Evolutionary conservation across 192 early-diverging fungal species (phyloP), one percentile per base, ranked within the genome.

Genomic region (Coemansia sp.): DNA sequence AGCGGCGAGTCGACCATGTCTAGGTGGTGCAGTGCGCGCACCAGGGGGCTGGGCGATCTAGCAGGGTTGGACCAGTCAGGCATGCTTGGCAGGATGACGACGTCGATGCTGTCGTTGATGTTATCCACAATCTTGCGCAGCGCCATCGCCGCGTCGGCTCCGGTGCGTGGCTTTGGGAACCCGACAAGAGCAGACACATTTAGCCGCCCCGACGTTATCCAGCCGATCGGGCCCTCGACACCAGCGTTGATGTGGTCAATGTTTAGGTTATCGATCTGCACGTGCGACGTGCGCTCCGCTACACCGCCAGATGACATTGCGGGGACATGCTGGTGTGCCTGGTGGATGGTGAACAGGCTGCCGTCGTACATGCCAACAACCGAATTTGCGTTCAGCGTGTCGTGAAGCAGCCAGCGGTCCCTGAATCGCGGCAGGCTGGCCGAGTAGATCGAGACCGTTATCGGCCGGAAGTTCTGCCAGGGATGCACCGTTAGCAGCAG

Each of bases 301-400:
- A 5, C 30, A 5, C 30, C 30, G 5, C 25, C 43, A 13, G 24
- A 15, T 13, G 4, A 38, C 13, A 11, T 5, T 15, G 3, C 15
- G 20, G 50, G 22, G 11, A 4, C 22, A 33, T 73, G 79, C 28
- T 85, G 59, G 57, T 91, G 90, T n/a, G 90, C 84, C 40, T 85
- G 83, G 62, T 94, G 91, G 15, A 96, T 85, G 47, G 86, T 91
- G 54, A 98, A 98, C 51, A 97, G 64, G 55, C 93, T 95, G 56
- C 94, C 89, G 58, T 97, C 94, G 59, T 94, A 93, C 67, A 87
- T 88, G 8, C 95, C 95, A 6, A 92, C 86, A 50, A 94, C 86
- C 4, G 82, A 84, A 41, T 88, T 86, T 9, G 95, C 95, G 45
- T 86, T 84, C 48, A 98, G 71, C 19, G 91, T 61, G 59, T 98